Evolutionary conservation across 176 grass and related monocot species (phyloP), one percentile per base, ranked within the genome.

Genomic region (Carex myosuroides): DNA sequence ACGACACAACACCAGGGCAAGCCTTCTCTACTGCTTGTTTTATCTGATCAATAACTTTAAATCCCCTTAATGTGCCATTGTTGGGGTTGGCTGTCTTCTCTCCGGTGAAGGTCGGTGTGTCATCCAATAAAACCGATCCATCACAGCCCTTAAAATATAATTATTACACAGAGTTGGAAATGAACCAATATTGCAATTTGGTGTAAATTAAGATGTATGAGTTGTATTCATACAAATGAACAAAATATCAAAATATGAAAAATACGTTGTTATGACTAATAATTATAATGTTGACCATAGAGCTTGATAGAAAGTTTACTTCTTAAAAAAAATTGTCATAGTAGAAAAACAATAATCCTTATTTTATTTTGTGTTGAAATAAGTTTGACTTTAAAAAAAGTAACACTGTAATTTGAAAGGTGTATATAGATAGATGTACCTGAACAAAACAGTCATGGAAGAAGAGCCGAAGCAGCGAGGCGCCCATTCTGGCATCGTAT

Each of bases 1-100:
- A 98, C 12, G 95, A 98, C 16, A 98, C 92, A 53, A 97, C 84
- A 64, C 87, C 87, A 5, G 94, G 94, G 44, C 94, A 97, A 0
- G 62, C 84, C 65, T 24, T 52, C 48, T 97, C 94, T 8, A 97
- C 88, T 21, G 85, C 90, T n/a, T 73, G 0, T 91, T 97, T 97
- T 62, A 92, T 53, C 42, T 54, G 17, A 57, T 97, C 94, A 39
- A 97, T 87, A 8, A 94, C 94, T 13, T 94, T 89, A 35, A 97
- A 97, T 0, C 94, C 92, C 3, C 94, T 72, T 0, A 84, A 76
- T 2, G 94, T 91, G 26, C 75, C 81, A 5, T 79, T 89, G 81
- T 97, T 97, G 6, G 94, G 85, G 0, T 0, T 52, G 1, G 94
- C 90, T 58, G 1, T 91, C 87, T 97, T 97, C 87, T 97, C 94